Evolutionary conservation across 768 basidiomycete species (phyloP), one percentile per base, ranked within the genome.

Genomic region (Lactarius sanguifluus): DNA sequence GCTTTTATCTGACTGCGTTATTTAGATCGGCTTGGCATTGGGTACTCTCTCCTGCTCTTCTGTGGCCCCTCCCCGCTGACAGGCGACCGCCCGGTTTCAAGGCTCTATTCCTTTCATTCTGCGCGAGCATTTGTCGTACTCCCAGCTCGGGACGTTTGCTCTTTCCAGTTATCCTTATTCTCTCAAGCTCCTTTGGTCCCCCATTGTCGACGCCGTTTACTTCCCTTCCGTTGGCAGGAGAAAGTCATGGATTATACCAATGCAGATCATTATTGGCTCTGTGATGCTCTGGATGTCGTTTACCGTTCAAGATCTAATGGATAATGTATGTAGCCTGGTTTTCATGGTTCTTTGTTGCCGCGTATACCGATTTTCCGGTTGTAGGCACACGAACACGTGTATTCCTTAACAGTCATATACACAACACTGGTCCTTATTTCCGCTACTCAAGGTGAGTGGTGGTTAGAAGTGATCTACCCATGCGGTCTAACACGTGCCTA

Each of bases 201-300:
- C 97, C 60, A 90, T 99, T 68, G 94, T 99, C 62, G 97, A 99
- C 74, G 92, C 96, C 2, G 80, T 90, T 69, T 99, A 90, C 76
- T 81, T 90, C 72, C 79, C 86, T 43, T 88, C 86, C 50, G 71
- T 96, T 68, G 97, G 97, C n/a, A 88, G 97, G 59, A 83, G 97
- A 69, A 99, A 98, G 77, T 95, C 93, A 68, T 99, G 97, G 97
- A 98, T 99, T 71, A 89, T 98, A 68, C 97, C 97, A 54, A 97
- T 99, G 83, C 97, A 99, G 76, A 75, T 88, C 38, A 86, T 94
- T 69, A 91, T 98, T 59, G 97, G 94, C 50, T 81, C 84, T 50
- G 79, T 94, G 66, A 92, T 93, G 90, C 72, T 92, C 43, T 88
- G 86, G 72, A 87, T 93, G 67, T 90, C 91, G 6, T 75, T 84